phyloP scores from a whole-genome alignment of 305 asterid species.

The Rubia peregrina region DNA sequence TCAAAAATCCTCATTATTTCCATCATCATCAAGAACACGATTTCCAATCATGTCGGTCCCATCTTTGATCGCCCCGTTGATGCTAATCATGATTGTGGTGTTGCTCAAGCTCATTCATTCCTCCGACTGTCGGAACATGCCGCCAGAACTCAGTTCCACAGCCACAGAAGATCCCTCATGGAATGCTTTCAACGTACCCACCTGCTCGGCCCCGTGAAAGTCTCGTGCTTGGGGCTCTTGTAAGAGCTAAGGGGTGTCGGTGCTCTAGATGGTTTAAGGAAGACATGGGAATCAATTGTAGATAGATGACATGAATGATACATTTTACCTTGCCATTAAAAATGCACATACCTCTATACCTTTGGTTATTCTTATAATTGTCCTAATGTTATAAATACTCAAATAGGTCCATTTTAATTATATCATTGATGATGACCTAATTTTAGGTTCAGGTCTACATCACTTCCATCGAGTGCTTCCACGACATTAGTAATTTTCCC shows the following conservation, averaged over 20 bases:
- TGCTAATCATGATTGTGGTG: slow-evolving; percentile 27
- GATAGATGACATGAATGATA: too few relatives aligned
- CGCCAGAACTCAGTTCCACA: neutral
- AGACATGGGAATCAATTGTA: too few relatives aligned
- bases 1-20: neutral
- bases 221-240: slow-evolving; percentile 27
- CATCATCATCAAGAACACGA: neutral
- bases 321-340: too few relatives aligned
- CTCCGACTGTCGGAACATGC: slow-evolving; percentile 32
- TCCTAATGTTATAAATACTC: too few relatives aligned
- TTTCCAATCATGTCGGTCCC: slow-evolving; percentile 33
- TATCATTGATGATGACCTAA: too few relatives aligned
- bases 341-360: too few relatives aligned
- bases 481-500: too few relatives aligned
- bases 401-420: too few relatives aligned
- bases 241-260: slow-evolving; percentile 35
- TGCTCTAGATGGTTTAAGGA: too few relatives aligned
- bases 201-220: slow-evolving; percentile 23
- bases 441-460: too few relatives aligned
- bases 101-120: slow-evolving; percentile 18
- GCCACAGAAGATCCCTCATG: slow-evolving; percentile 18
- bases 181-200: slow-evolving; percentile 26
- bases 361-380: too few relatives aligned
- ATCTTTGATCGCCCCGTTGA: slow-evolving; percentile 18
- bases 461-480: too few relatives aligned